Evolutionary conservation across 2,329 filamentous ascomycete species (phyloP), one percentile per base, ranked within the genome.

Genomic region (Didymella segeticola): DNA sequence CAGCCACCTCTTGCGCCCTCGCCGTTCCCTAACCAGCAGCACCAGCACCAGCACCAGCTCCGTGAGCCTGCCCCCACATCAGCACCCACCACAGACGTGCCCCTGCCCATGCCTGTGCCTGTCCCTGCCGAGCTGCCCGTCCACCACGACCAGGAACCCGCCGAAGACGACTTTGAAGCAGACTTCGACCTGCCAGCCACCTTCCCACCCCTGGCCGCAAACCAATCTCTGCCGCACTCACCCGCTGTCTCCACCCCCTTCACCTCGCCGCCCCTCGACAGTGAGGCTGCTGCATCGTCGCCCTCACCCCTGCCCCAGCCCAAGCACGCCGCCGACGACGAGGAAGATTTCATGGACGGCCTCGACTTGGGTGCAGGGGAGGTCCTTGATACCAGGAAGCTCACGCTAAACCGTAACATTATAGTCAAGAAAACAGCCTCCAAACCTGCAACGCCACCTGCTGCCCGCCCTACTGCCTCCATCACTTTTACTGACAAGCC

Each of bases 361-460:
- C 84, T 99, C 55, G 95, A 98, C 51, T 84, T 98, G 69, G 92
- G 90, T 29, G 87, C 91, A 63, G 91, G 88, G 5, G 89, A 93
- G 60, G 83, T 91, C 14, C 91, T 98, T 67, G 87, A 91, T 67
- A 85, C 89, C 2, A 86, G 83, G 53, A 96, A 93, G 74, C 82
- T 91, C 36, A 93, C 89, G 0, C 80, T 96, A 15, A 95, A 98
- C 73, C 91, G 90, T 59, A 97, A 99, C 71, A 85, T 99, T 61
- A 93, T 93, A 72, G 83, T 96, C 66, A 96, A 96, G 75, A 84
- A 87, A 60, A 79, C 85, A 19, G 74, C 74, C 38, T 37, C 62
- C 29, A 74, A 72, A 57, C 82, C 86, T 47, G 82, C 86, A 17
- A 78, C 83, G 12, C 93, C 91, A 61, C 89, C 91, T 39, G 83